Conservation (phyloP, 495 filamentous ascomycete genomes). For the Pyrenula aspistea region DNA sequence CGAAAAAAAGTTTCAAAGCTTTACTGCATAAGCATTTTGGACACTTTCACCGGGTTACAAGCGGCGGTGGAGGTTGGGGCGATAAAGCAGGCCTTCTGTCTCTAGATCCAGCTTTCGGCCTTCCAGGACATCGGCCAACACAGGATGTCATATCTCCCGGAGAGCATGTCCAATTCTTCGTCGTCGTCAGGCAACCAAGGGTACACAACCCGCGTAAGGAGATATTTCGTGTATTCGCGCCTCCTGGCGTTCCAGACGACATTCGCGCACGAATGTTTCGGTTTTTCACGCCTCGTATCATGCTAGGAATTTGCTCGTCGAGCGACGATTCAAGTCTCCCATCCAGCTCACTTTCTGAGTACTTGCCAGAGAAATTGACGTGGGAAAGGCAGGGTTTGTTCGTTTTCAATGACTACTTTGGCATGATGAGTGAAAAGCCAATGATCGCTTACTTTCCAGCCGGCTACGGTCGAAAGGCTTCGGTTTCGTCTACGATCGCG, state of each 20-base stretch:
- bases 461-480: not conserved
- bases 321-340: not conserved
- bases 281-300: not conserved
- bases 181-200: conserved; percentile 15
- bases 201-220: not conserved
- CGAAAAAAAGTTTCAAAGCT: conserved; percentile 5
- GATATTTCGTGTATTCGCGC: conserved; percentile 17
- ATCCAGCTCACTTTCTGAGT: not conserved
- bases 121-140: conserved; percentile 6
- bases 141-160: not conserved
- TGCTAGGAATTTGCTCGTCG: conserved; percentile 1
- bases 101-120: conserved; percentile 56
- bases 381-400: conserved; percentile 11
- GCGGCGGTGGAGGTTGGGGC: conserved; percentile 87
- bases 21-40: conserved; percentile 30
- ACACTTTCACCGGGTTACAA: conserved; percentile 57
- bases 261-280: conserved; percentile 8
- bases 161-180: conserved; percentile 30
- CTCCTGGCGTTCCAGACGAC: conserved; percentile 21
- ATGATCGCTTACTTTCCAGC: conserved; percentile 9
- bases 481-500: not conserved
- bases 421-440: conserved; percentile 36
- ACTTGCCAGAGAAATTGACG: not conserved
- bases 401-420: conserved; percentile 25
- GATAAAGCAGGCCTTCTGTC: conserved; percentile 73